phyloP scores from a whole-genome alignment of 352 stramenopile species.

The Pythium vanterpoolii region DNA sequence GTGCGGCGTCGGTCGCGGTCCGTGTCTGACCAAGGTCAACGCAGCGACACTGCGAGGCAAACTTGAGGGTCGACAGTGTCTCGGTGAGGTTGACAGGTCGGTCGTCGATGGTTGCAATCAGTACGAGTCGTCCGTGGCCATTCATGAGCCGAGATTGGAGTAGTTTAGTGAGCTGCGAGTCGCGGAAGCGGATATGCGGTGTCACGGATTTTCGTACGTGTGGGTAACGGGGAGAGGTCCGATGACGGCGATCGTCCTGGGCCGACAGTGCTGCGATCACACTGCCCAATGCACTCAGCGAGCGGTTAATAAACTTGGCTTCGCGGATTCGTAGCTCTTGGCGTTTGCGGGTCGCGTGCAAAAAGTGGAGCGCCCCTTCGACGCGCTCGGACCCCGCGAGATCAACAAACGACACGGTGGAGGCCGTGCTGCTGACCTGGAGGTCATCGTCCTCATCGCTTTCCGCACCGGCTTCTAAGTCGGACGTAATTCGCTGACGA shows the following conservation, averaged over 20 bases:
- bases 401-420: conserved; percentile 67
- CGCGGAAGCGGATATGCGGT: conserved; percentile 56
- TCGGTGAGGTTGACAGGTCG: conserved; percentile 48
- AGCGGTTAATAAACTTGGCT: conserved; percentile 80
- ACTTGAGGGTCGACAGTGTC: conserved; percentile 74
- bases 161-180: conserved; percentile 73
- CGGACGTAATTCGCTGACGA: not conserved
- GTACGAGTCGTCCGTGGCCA: conserved; percentile 38
- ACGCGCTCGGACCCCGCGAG: conserved; percentile 66
- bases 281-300: conserved; percentile 58
- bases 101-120: conserved; percentile 68
- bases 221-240: not conserved
- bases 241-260: conserved; percentile 6
- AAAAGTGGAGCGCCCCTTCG: conserved; percentile 48
- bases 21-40: conserved; percentile 39
- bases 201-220: not conserved
- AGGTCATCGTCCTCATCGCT: conserved; percentile 15
- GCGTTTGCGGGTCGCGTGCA: conserved; percentile 40
- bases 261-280: conserved; percentile 55
- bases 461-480: not conserved
- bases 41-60: conserved; percentile 60
- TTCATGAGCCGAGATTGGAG: conserved; percentile 49
- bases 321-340: conserved; percentile 68
- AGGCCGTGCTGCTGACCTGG: conserved; percentile 3
- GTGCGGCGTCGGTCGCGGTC: conserved; percentile 1